Evolutionary conservation across 768 basidiomycete species (phyloP), one percentile per base, ranked within the genome.

Genomic region (Kwoniella pini): DNA sequence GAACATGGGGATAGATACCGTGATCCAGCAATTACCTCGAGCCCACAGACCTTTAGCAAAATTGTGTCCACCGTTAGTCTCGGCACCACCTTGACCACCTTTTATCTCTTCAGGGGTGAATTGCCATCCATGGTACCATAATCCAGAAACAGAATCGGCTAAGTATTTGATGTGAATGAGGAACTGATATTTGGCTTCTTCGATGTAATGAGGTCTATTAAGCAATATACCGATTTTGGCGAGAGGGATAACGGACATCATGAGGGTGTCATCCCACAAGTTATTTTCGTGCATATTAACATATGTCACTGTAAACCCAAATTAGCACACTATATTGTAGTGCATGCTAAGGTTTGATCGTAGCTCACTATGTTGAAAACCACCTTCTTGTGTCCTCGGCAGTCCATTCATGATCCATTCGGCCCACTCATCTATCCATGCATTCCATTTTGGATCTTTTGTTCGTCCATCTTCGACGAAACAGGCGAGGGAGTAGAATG

Each of bases 241-340:
- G 31, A 85, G 75, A 10, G 84, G 84, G n/a, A 85, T 76, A 13
- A 85, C 83, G 26, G 69, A 58, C 69, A 85, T 85, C 83, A 84
- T 84, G 60, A 84, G 73, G 1, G 84, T 85, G 70, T 85, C 84
- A 68, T 85, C 83, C 84, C 84, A 84, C 5, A 84, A 68, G 57
- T 84, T 82, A 58, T 83, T 80, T 63, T 78, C 50, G 68, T 84
- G 81, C 42, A 74, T 27, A 80, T 70, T 67, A 81, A 82, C 12
- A 82, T 83, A 56, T 81, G 62, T 68, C 54, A 61, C 56, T 45
- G 36, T 33, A 22, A 48, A 13, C n/a, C 33, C 6, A 42, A 42
- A 38, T 12, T 28, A 27, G 27, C 22, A 39, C 44, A 19, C 5
- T 31, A 4, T 30, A 2, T 42, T 31, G 4, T 9, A 15, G 13